These are phyloP conservation scores for Pseudopithomyces chartarum DNA, from an alignment of 2,329 filamentous ascomycete genomes.

Conservation along the genomic window DNA sequence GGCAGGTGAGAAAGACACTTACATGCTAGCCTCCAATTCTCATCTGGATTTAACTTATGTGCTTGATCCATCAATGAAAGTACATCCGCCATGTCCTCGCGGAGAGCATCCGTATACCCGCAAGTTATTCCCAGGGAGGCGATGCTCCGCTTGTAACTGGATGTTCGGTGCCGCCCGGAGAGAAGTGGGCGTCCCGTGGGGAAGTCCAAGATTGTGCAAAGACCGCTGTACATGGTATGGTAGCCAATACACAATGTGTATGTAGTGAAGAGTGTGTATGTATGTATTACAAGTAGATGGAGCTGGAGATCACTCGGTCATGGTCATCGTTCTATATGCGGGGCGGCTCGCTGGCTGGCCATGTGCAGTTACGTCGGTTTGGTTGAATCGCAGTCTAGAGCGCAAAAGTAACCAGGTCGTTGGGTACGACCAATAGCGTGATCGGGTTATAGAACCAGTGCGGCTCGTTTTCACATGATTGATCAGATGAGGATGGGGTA, in stretches of 20 bases:
- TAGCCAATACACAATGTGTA: too few species aligned
- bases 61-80: background rate
- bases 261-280: too few species aligned
- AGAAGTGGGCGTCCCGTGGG: background rate
- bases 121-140: background rate
- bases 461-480: too few species aligned
- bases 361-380: too few species aligned
- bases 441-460: too few species aligned
- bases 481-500: background rate
- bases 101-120: background rate
- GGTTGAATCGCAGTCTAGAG: too few species aligned
- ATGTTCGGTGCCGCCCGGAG: background rate
- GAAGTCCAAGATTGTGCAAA: background rate
- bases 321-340: too few species aligned
- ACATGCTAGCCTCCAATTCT: background rate
- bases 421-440: too few species aligned
- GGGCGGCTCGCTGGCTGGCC: too few species aligned
- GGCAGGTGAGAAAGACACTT: background rate
- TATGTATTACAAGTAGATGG: too few species aligned
- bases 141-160: background rate
- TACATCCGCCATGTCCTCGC: background rate
- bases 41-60: background rate
- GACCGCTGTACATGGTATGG: background rate
- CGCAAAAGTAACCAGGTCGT: too few species aligned
- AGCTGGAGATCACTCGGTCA: too few species aligned